Base-by-base conservation (phyloP, 2,329 filamentous ascomycete genomes). In the Parasarocladium wereldwijsianum region DNA sequence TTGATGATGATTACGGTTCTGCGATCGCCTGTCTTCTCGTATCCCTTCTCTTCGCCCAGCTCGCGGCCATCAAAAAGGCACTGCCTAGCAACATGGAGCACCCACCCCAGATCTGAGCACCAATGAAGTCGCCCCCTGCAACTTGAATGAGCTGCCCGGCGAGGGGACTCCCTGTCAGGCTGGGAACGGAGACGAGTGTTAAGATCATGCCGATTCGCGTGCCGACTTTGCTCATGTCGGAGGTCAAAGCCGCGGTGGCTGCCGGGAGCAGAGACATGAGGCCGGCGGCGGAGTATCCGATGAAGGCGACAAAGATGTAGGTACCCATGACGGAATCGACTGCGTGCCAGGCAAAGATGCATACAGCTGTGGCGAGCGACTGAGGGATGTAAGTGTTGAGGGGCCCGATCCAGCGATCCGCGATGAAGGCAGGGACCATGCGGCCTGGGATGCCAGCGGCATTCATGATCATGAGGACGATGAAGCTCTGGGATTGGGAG, bases 231-330 rank as follows among this genome's bases (percentile, higher is more conserved):
- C 56, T 50, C 35, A 66, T 43, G 38, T 74, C 67, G 4, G 54
- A 55, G 4, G 62, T 68, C 32, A 75, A 46, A 16, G 64, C 40
- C 1, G 47, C 49, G 9, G 47, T 37, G 5, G 49, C 46, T 0
- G 74, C 70, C 0, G 77, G 76, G 40, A 81, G 80, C 8, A 83
- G 45, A 6, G 64, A 64, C 49, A 81, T 76, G 26, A 81, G 66
- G 0, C 62, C 71, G 0, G 72, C 74, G 0, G 64, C 70, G 3
- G 64, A 64, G 27, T 80, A 57, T 2, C 79, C 79, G 42, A 77
- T 80, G 33, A 76, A 58, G 0, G 61, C 53, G 0, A 67, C 55
- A 62, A 78, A 83, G 1, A 56, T 59, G 41, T 78, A 80, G 3
- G 28, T 30, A 6, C 13, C 28, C 20, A 11, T 17, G 6, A 51